Conservation (phyloP, 1,139 yeast species). For the Arxiozyma bovina region DNA sequence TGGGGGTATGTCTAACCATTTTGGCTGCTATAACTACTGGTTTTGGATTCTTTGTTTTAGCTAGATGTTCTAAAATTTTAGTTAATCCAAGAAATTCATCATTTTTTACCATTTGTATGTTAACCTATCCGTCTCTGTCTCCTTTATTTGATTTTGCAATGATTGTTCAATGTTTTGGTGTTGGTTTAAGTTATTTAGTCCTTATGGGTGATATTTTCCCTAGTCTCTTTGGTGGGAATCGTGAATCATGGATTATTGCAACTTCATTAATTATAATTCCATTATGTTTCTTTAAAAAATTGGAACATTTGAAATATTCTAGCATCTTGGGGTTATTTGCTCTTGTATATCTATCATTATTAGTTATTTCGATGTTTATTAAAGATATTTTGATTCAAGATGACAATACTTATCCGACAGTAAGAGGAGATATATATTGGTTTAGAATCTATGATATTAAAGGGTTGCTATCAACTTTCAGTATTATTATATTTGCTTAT, state of each 20-base stretch:
- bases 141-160: constrained; percentile 81
- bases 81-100: constrained; percentile 71
- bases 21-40: constrained; percentile 75
- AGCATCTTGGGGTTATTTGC: constrained; percentile 77
- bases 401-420: constrained; percentile 4
- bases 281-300: constrained; percentile 57
- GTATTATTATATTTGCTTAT: constrained; percentile 88
- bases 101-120: constrained; percentile 72
- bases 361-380: constrained; percentile 52
- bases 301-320: constrained; percentile 82
- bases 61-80: constrained; percentile 54
- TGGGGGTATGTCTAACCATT: constrained; percentile 57
- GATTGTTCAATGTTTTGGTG: constrained; percentile 89
- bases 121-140: constrained; percentile 77
- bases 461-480: constrained; percentile 70
- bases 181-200: constrained; percentile 78
- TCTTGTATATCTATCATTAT: constrained; percentile 65
- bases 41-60: constrained; percentile 71
- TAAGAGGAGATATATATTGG: constrained; percentile 45
- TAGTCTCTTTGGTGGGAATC: constrained; percentile 36
- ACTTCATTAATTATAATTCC: constrained; percentile 64
- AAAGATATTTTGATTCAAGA: constrained; percentile 37
- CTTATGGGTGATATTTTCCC: constrained; percentile 91
- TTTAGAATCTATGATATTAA: constrained; percentile 46
- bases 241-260: constrained; percentile 56